Base-by-base conservation (phyloP, 176 grass and related monocot genomes). In the Chloris gayana region DNA sequence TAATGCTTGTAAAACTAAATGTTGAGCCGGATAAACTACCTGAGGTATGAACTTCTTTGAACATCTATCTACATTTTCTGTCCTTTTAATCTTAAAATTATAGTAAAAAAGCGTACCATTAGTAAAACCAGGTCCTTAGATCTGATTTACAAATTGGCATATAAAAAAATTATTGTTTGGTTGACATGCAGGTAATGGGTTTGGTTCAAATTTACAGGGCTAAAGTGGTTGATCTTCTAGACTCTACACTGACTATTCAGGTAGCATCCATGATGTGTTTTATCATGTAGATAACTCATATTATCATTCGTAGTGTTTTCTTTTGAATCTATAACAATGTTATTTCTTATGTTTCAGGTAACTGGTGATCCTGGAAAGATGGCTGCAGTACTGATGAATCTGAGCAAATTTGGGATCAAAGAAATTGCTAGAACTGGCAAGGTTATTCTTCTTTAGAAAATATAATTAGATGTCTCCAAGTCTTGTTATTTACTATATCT, bases 341-440 rank as follows among this genome's bases (percentile, higher is more conserved):
- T 72, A 26, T 88, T 74, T 60, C 68, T 79, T 80, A 17, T 17
- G 7, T 5, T 75, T 82, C 26, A 68, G 91, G 91, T 94, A 84
- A 81, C 88, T 65, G 91, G 91, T 74, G 91, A 94, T 86, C 91
- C 91, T 81, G 91, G 91, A 21, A 94, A 94, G 83, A 81, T 94
- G 13, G 88, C 73, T 26, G 91, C 85, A 64, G 72, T 91, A 26
- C 88, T 88, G 50, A 88, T 71, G 51, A 88, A 85, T 39, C 59
- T 94, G 51, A 87, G 66, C 32, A 94, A 91, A 76, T 84, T 91
- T 74, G 92, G 88, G 59, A 89, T 94, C 33, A 94, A 86, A 87
- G 92, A 94, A 81, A 91, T 94, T 89, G 85, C 86, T 59, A 83
- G 88, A 91, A 91, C 92, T 78, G 91, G 92, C 76, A 95, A 95